Evolutionary conservation across 495 filamentous ascomycete genomes (phyloP), one percentile per base, ranked within the genome.

Genomic region (Thermothielavioides terrestris): DNA sequence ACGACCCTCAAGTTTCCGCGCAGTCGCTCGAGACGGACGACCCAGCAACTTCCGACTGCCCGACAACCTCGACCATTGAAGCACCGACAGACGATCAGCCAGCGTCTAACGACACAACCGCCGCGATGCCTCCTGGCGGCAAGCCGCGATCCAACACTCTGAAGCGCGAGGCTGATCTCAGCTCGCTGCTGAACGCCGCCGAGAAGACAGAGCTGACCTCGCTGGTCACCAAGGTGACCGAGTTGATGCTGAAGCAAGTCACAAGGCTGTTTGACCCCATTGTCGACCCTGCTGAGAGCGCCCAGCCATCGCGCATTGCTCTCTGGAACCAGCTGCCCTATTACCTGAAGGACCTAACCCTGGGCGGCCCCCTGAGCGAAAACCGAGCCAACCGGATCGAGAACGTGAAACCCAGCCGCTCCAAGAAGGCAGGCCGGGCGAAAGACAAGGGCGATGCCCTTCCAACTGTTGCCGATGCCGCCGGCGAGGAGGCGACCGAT

Each of bases 221-320:
- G 0, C 69, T 81, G 6, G 52, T 77, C 39, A 50, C 47, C 45
- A 62, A 58, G 23, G 68, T 73, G 45, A 72, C 65, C 26, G 76
- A 77, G 21, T 58, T 62, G 1, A 77, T 82, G 65, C 66, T 71
- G 32, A 69, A 61, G 48, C 68, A 71, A 21, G 60, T 77, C 35
- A 59, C 54, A 34, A 65, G 70, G 17, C 67, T 61, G 40, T 79
- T 78, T 27, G 75, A 79, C 46, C 52, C 62, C 23, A n/a, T n/a
- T n/a, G 52, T 53, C 27, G 58, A 55, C 27, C n/a, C 49, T 18
- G 30, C 43, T 21, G 57, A 55, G 21, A 43, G 49, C 22, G 36
- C 55, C n/a, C 50, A 42, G 26, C 49, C 61, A 18, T 38, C 52
- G 17, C 64, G 65, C 32, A 40, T 41, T 35, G 52, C 38, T 25